These are phyloP conservation scores for Cladosporium cucumerinum DNA, from an alignment of 2,329 filamentous ascomycete species.

Conservation along the genomic window DNA sequence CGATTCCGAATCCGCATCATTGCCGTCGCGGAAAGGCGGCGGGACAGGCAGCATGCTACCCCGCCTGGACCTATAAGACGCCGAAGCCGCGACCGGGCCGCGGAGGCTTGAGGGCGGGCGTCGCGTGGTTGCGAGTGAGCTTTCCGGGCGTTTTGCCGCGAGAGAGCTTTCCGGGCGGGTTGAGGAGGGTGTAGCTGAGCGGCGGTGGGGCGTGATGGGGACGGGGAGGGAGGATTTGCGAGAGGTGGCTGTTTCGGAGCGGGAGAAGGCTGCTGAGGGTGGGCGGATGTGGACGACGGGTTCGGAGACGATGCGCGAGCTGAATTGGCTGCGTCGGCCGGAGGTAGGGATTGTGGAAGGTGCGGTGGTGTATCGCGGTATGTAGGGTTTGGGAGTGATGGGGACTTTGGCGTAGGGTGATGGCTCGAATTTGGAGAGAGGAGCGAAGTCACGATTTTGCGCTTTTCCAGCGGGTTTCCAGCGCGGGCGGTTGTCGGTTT, in stretches of 20 bases:
- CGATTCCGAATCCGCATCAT: slow-evolving; percentile 31
- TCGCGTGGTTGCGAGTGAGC: slow-evolving; percentile 9
- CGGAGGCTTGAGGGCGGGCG: slow-evolving; percentile 23
- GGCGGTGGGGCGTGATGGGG: slow-evolving; percentile 7
- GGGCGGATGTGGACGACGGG: slow-evolving; percentile 17
- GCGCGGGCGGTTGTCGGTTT: slow-evolving; percentile 26
- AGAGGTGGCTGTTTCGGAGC: slow-evolving; percentile 19
- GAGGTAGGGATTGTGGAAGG: slow-evolving; percentile 19
- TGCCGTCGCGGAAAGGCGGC: slow-evolving; percentile 22
- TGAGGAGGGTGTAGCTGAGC: not conserved
- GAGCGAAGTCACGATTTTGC: slow-evolving; percentile 30
- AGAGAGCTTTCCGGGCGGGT: slow-evolving; percentile 15
- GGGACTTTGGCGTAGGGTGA: slow-evolving; percentile 34
- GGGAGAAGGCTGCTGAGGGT: slow-evolving; percentile 23
- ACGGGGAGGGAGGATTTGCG: slow-evolving; percentile 28
- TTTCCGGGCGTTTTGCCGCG: slow-evolving; percentile 14
- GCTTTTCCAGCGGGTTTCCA: slow-evolving; percentile 24
- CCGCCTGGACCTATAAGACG: slow-evolving; percentile 18
- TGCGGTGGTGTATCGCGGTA: slow-evolving; percentile 22
- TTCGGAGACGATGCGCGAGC: slow-evolving; percentile 18
- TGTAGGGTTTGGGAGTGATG: slow-evolving; percentile 28
- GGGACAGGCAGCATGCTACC: slow-evolving; percentile 25
- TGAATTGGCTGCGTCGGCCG: slow-evolving; percentile 1
- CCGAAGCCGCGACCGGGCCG: not conserved
- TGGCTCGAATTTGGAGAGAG: slow-evolving; percentile 34